A percentile compares a stretch with the other conserved stretches of the same genome.
These are phyloP conservation scores for Eucalyptus cloeziana DNA, from an alignment of 345 rosid genomes.

Conservation along the genomic window DNA sequence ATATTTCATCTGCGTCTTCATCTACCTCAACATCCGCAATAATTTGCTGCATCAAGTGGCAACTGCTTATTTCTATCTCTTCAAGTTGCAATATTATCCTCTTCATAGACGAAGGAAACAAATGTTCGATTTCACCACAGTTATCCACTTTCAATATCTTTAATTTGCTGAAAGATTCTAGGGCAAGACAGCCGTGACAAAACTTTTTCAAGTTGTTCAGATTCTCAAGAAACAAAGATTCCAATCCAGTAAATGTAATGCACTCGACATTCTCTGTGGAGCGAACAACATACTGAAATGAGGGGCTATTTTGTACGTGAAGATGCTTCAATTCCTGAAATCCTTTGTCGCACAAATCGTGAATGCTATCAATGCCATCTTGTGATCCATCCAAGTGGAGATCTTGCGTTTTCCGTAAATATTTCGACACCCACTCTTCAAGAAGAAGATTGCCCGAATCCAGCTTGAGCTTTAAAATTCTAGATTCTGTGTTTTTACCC, in stretches of 20 bases:
- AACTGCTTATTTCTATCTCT: too few relatives aligned
- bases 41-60: background rate
- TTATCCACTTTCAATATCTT: too few relatives aligned
- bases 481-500: fast-evolving
- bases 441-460: fast-evolving
- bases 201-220: fast-evolving
- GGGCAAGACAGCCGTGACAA: fast-evolving
- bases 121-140: too few relatives aligned
- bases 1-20: fast-evolving
- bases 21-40: fast-evolving
- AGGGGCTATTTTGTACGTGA: too few relatives aligned
- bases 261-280: fast-evolving
- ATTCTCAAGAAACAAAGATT: fast-evolving
- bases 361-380: too few relatives aligned
- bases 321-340: too few relatives aligned
- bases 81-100: fast-evolving
- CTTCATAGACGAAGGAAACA: fast-evolving
- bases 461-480: too few relatives aligned
- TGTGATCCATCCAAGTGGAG: too few relatives aligned
- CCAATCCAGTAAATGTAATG: too few relatives aligned
- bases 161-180: background rate
- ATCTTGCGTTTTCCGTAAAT: too few relatives aligned
- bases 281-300: too few relatives aligned
- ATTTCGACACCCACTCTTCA: fast-evolving
- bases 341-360: fast-evolving